Base-by-base conservation (phyloP, 2,329 filamentous ascomycete genomes). In the Cercospora sojina region DNA sequence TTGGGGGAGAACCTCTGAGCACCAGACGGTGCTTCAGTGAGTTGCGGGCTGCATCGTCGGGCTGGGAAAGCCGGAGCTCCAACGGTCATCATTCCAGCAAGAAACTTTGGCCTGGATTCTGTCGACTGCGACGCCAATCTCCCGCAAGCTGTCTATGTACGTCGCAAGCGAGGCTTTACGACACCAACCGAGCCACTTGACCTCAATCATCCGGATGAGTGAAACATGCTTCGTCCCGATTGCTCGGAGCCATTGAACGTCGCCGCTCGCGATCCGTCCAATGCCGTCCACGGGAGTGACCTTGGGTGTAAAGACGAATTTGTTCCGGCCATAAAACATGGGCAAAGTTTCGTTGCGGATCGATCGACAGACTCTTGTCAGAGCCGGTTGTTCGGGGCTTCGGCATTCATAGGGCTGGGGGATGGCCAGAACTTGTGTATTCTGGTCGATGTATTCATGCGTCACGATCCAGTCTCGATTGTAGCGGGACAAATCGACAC, bases 251-350 rank as follows among this genome's bases (percentile, higher is more conserved):
- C 59, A 66, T 10, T 51, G 5, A 12, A 51, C 25, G 27, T 66
- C 64, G n/a, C 31, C 20, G 16, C 20, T 32, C 27, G 64, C 38
- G 16, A 66, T 59, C 1, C 35, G 31, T 3, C 64, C 64, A 4
- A 66, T 9, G 2, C 64, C 64, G 25, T 55, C 51, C 3, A 51
- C 59, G 2, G 38, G 43, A 10, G 51, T 20, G 12, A 66, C 55
- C 5, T 55, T 53, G 2, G 60, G 60, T 5, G 59, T 59, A 38
- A 66, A 63, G 29, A 65, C 56, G 41, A 69, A 67, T 7, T 56
- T 64, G n/a, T 69, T 69, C 23, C 27, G 63, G 1, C 67, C 67
- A 51, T 67, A 69, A 29, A 67, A 69, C 32, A 69, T 64, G 7
- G 65, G 65, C 4, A 69, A 10, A 8, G 67, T 67, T 3, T 69